Evolutionary conservation across 2,329 filamentous ascomycete genomes (phyloP).

Genomic region (Phaeosphaeria sp.): DNA sequence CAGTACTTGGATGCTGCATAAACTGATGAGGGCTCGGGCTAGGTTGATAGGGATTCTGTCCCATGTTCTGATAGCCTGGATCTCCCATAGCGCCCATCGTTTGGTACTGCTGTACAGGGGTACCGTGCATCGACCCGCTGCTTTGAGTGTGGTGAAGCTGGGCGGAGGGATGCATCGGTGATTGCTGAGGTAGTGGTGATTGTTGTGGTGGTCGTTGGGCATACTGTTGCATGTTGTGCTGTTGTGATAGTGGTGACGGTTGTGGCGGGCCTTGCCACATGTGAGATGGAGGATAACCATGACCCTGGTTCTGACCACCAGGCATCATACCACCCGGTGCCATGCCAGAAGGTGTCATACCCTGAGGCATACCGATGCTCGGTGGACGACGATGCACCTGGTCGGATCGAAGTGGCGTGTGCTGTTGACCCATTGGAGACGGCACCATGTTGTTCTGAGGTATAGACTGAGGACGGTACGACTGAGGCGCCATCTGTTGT

Average conservation of each 20-base stretch:
- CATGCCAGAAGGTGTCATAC: conserved; percentile 43
- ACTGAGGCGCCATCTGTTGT: conserved; percentile 68
- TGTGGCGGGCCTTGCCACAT: conserved; percentile 60
- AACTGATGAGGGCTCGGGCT: conserved; percentile 56
- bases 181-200: conserved; percentile 54
- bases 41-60: conserved; percentile 57
- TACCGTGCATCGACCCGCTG: conserved; percentile 51
- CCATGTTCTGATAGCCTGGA: conserved; percentile 54
- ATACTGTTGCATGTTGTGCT: conserved; percentile 55
- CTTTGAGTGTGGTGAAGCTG: conserved; percentile 55
- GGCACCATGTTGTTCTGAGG: conserved; percentile 75
- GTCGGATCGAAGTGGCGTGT: conserved; percentile 63
- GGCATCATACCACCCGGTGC: conserved; percentile 46
- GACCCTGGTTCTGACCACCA: conserved; percentile 52
- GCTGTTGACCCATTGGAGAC: conserved; percentile 74
- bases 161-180: conserved; percentile 57
- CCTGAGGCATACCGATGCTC: conserved; percentile 53
- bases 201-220: conserved; percentile 51
- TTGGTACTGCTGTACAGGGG: conserved; percentile 53
- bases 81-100: conserved; percentile 55
- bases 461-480: conserved; percentile 75
- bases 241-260: conserved; percentile 55
- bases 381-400: conserved; percentile 73
- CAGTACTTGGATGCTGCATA: conserved; percentile 52
- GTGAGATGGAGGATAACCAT: conserved; percentile 54